phyloP scores from a whole-genome alignment of 140 eudicot species.

The Ambrosia hybrid region DNA sequence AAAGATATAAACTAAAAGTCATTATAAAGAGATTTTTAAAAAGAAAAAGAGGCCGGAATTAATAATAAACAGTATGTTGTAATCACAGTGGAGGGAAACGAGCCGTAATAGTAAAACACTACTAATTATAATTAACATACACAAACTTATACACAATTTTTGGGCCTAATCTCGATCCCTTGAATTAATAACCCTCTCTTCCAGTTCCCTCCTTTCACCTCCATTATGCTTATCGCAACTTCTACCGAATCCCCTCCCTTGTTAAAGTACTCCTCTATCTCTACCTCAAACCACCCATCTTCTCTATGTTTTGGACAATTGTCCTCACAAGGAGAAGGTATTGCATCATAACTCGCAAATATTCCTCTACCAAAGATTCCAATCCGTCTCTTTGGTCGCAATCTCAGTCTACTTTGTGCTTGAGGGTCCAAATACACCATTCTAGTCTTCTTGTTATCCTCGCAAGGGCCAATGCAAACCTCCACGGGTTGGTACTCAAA shows the following conservation, averaged over 20 bases:
- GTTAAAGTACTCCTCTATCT: conserved; percentile 33
- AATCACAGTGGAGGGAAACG: too few relatives aligned
- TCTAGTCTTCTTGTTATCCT: conserved; percentile 7
- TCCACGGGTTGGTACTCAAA: conserved; percentile 29
- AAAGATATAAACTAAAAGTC: too few relatives aligned
- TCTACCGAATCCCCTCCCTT: conserved; percentile 28
- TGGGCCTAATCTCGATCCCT: conserved; percentile 50
- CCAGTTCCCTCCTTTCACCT: conserved; percentile 30
- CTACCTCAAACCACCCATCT: too few relatives aligned
- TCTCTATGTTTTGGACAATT: too few relatives aligned
- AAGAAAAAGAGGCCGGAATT: too few relatives aligned
- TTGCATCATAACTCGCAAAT: not conserved
- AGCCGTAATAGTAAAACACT: too few relatives aligned
- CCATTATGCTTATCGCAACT: conserved; percentile 34
- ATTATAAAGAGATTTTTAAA: too few relatives aligned
- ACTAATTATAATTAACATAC: too few relatives aligned
- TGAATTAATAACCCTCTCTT: conserved; percentile 48
- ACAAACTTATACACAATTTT: conserved; percentile 6
- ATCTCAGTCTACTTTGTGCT: conserved; percentile 10
- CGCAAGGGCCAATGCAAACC: conserved; percentile 17
- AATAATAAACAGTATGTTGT: too few relatives aligned
- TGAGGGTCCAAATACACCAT: conserved; percentile 24
- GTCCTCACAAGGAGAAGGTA: conserved; percentile 22
- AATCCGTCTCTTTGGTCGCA: not conserved
- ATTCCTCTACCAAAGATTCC: conserved; percentile 11